These are phyloP conservation scores for Teratosphaeria nubilosa DNA, from an alignment of 2,329 filamentous ascomycete genomes.

Conservation along the genomic window DNA sequence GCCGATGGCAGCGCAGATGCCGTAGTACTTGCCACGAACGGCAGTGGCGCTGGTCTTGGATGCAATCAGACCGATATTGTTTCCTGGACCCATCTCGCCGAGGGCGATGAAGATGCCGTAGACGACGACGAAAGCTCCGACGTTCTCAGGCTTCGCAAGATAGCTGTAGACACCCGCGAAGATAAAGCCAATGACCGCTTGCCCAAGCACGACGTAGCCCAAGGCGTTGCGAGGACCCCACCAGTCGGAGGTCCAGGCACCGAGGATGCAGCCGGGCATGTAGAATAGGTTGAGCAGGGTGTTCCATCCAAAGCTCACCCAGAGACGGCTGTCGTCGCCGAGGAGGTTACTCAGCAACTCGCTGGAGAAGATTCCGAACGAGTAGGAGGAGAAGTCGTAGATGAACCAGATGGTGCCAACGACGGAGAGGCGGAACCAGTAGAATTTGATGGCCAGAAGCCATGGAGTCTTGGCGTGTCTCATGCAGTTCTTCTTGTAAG, in stretches of 20 bases:
- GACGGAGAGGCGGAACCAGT: constrained; percentile 60
- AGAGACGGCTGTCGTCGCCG: constrained; percentile 42
- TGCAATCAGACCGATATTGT: constrained; percentile 82
- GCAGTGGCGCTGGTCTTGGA: constrained; percentile 78
- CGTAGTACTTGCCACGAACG: constrained; percentile 57
- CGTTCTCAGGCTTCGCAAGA: constrained; percentile 56
- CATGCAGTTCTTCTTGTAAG: constrained; percentile 64
- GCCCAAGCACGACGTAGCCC: constrained; percentile 57
- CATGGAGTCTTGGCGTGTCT: constrained; percentile 41
- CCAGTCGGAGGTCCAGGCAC: constrained; percentile 67
- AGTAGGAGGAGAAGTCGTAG: constrained; percentile 69
- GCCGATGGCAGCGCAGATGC: constrained; percentile 60
- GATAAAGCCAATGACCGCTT: constrained; percentile 74
- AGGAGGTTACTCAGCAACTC: constrained; percentile 5
- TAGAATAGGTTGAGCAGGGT: constrained; percentile 71
- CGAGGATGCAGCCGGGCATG: constrained; percentile 68
- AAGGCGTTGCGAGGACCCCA: constrained; percentile 70
- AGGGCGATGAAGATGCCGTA: constrained; percentile 69
- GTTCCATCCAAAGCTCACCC: constrained; percentile 78
- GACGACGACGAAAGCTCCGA: constrained; percentile 67
- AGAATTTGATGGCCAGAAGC: constrained; percentile 50
- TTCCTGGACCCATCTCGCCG: constrained; percentile 74
- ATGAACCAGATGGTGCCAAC: constrained; percentile 77
- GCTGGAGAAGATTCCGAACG: constrained; percentile 54
- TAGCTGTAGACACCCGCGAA: constrained; percentile 71